These are phyloP conservation scores for Cadophora gregata DNA, from an alignment of 2,329 filamentous ascomycete species.

Conservation along the genomic window DNA sequence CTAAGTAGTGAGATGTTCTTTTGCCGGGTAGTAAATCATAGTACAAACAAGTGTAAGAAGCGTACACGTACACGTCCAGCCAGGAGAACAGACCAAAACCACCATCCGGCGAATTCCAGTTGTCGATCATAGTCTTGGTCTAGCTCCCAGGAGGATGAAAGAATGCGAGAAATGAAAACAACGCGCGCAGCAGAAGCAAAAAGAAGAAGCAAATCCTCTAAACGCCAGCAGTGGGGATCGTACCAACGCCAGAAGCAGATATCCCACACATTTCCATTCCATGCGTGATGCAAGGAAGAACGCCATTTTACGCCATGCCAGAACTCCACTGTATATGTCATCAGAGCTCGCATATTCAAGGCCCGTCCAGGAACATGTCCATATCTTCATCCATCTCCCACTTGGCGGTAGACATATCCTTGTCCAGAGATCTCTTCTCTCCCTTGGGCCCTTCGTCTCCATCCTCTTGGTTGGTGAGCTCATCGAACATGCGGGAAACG, in stretches of 20 bases:
- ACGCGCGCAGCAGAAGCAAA: not conserved
- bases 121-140: no score
- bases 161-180: not conserved
- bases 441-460: conserved; percentile 34
- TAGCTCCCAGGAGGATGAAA: not conserved
- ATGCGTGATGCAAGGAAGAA: not conserved
- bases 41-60: conserved; percentile 9
- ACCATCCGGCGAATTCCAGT: not conserved
- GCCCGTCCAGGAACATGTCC: conserved; percentile 24
- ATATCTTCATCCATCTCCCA: conserved; percentile 28
- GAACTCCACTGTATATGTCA: not conserved
- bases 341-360: conserved; percentile 11
- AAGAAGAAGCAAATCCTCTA: not conserved
- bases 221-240: conserved; percentile 9
- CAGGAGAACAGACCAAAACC: not conserved
- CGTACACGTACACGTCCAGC: conserved; percentile 7
- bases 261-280: not conserved
- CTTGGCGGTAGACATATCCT: not conserved
- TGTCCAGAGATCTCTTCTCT: conserved; percentile 28
- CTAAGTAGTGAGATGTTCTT: not conserved
- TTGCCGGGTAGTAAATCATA: not conserved
- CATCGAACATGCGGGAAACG: conserved; percentile 42
- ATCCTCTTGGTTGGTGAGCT: conserved; percentile 42
- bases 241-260: not conserved
- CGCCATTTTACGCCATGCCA: not conserved